Evolutionary conservation across 1,284 basidiomycete genomes (phyloP).

Genomic region (Apiotrichum siamense): DNA sequence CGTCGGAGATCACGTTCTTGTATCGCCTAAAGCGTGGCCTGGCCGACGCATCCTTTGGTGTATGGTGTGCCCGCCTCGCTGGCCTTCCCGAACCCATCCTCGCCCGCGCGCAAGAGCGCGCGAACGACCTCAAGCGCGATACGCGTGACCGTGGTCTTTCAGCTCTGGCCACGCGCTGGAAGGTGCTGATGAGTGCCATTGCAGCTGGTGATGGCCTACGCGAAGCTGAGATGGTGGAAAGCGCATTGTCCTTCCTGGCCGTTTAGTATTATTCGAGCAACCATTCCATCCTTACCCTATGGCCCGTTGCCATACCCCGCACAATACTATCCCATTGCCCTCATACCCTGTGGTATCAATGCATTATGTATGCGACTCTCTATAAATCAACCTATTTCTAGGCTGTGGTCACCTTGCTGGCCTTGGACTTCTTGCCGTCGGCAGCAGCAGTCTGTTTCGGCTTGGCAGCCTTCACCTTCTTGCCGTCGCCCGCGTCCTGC

Average conservation of each 20-base stretch:
- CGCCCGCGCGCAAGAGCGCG: constrained; percentile 55
- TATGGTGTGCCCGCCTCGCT: constrained; percentile 83
- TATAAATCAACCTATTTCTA: constrained; percentile 10
- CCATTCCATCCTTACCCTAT: background rate
- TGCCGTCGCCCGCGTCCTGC: constrained; percentile 14
- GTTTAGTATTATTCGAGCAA: background rate
- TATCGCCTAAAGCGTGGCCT: constrained; percentile 68
- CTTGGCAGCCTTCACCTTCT: constrained; percentile 9
- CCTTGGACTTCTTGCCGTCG: constrained; percentile 12
- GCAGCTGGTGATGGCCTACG: background rate
- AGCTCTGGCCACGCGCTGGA: constrained; percentile 4
- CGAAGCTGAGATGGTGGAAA: constrained; percentile 8
- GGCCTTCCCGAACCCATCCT: constrained; percentile 66
- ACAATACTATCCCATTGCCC: background rate
- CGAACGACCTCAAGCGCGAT: constrained; percentile 55
- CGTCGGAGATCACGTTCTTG: constrained; percentile 73
- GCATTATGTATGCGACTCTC: constrained; percentile 11
- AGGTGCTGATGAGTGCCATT: background rate
- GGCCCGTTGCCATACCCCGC: background rate
- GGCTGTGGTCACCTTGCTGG: constrained; percentile 14
- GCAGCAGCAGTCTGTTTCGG: no score
- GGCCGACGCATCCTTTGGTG: constrained; percentile 75
- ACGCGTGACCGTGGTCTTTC: constrained; percentile 18
- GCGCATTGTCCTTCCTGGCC: constrained; percentile 10
- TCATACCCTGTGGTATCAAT: constrained; percentile 14